Evolutionary conservation across 2,329 filamentous ascomycete species (phyloP), one percentile per base, ranked within the genome.

Genomic region (Metarhizium anisopliae): DNA sequence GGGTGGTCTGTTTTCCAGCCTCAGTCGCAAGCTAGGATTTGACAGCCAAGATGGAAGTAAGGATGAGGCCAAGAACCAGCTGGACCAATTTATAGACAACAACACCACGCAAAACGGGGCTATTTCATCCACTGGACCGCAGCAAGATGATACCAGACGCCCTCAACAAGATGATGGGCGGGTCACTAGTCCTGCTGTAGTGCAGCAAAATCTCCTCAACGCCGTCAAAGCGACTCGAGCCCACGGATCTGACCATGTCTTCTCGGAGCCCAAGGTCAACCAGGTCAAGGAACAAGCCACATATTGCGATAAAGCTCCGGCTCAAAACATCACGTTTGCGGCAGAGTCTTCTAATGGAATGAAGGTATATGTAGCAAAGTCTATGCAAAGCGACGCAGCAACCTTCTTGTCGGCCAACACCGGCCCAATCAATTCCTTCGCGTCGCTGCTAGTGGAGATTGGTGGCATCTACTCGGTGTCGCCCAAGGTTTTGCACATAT

Each of bases 281-380:
- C 75, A 85, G 52, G 85, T 96, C 61, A 87, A 87, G 66, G 91
- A 96, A 69, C 87, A 90, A 62, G 82, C 86, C 43, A 87, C 88
- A 0, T 96, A 96, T 72, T 96, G 92, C 69, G 92, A 96, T 72
- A 80, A 83, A 61, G 86, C 77, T 29, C 83, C 87, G 2, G 84
- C 83, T 1, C 83, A 91, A 56, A 85, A 95, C 69, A 82, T 96
- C 11, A 76, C 76, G 16, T 86, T 87, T 64, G 79, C 84, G 13
- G 86, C 86, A 4, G 84, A 89, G 50, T 81, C 89, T 3, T 81
- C 83, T 2, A 84, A 85, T 51, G 83, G 86, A 4, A 86, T 92
- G 70, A 85, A 87, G 58, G 79, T 95, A 40, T 93, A 90, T 65
- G 73, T 92, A 16, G 76, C 81, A 16, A 85, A 78, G 53, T 72